Conservation (phyloP, 2,329 filamentous ascomycete species). For the Apiospora saccharicola region DNA sequence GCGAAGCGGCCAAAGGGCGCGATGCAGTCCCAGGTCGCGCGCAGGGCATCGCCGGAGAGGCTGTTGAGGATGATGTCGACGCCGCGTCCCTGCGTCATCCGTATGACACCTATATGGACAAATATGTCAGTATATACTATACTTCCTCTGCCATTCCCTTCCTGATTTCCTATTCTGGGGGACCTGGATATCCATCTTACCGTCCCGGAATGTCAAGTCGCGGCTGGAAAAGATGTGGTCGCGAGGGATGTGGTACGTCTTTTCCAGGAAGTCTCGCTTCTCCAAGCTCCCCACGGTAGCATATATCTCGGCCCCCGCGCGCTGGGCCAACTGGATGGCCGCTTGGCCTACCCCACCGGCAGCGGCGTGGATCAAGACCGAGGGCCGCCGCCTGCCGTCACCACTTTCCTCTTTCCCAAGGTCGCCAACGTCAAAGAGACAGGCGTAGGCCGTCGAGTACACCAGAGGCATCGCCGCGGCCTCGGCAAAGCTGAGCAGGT, state of each 20-base stretch:
- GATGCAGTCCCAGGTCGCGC: conserved; percentile 26
- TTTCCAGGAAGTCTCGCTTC: conserved; percentile 24
- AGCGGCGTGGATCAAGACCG: conserved; percentile 28
- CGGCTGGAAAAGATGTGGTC: conserved; percentile 29
- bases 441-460: too few relatives aligned
- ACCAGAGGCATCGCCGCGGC: too few relatives aligned
- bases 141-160: too few relatives aligned
- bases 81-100: not conserved
- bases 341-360: conserved; percentile 29
- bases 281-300: conserved; percentile 24
- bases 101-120: too few relatives aligned
- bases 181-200: too few relatives aligned
- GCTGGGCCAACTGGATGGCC: conserved; percentile 28
- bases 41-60: not conserved
- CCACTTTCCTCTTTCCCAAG: not conserved
- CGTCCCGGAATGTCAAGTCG: conserved; percentile 42
- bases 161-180: too few relatives aligned
- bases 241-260: conserved; percentile 22
- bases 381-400: not conserved
- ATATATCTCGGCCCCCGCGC: conserved; percentile 23
- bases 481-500: too few relatives aligned
- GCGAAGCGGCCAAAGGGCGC: conserved; percentile 25
- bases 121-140: too few relatives aligned
- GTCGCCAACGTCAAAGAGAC: conserved; percentile 24
- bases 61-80: not conserved